Percentiles rank a stretch among this genome's conserved stretches.
Evolutionary conservation across 305 asterid species (phyloP).

Genomic region (Fraxinus velutina): DNA sequence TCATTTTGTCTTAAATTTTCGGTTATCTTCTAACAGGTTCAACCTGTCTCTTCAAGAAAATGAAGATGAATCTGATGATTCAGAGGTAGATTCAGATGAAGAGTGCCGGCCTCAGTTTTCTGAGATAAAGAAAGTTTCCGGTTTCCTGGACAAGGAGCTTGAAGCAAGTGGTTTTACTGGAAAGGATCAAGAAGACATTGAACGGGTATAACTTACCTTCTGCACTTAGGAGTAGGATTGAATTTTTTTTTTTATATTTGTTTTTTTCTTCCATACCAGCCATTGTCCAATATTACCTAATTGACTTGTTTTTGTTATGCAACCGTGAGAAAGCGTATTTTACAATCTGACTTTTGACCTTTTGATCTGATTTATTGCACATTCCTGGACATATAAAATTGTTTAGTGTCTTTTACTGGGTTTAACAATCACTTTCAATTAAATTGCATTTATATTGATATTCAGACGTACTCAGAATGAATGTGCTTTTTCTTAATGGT

Average conservation of each 20-base stretch:
- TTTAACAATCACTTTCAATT: neutral
- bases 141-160: constrained; percentile 82
- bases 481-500: neutral
- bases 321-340: neutral
- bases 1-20: constrained; percentile 15
- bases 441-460: neutral
- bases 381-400: neutral
- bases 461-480: neutral
- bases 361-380: neutral
- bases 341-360: neutral
- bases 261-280: neutral
- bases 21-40: constrained; percentile 43
- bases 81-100: constrained; percentile 52
- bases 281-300: neutral
- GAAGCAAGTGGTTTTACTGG: constrained; percentile 93
- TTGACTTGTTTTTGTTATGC: neutral
- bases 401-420: neutral
- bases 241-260: neutral
- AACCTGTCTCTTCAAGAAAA: constrained; percentile 55
- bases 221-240: neutral
- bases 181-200: constrained; percentile 72
- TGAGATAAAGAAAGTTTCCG: constrained; percentile 57
- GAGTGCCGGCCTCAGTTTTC: constrained; percentile 60
- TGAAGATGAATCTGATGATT: constrained; percentile 44
- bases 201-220: constrained; percentile 52